Evolutionary conservation across 2,329 filamentous ascomycete genomes (phyloP), one percentile per base, ranked within the genome.

Genomic region (Tolypocladium endophyticum): DNA sequence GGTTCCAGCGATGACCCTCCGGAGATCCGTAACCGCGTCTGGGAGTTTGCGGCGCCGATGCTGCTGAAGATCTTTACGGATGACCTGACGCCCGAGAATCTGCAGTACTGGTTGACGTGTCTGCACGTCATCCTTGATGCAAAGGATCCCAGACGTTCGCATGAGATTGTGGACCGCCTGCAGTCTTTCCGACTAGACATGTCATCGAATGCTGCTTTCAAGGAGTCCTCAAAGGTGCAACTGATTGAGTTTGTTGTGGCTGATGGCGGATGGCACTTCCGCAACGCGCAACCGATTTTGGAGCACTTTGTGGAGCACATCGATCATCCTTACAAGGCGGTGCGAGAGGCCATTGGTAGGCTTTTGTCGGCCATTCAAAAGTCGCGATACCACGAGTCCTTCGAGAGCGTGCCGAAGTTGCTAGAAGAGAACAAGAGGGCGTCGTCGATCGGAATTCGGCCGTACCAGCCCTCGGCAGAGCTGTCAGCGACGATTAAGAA

Each of bases 321-420:
- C 47, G 92, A 99, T 70, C 94, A 99, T 72, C 94, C 94, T 0
- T 99, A 99, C 78, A 99, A 99, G 77, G 89, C 92, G 36, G 94
- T 99, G 7, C 88, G 94, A 61, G 94, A 99, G 74, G 87, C 93
- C 0, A 96, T 99, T 76, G 94, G 94, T 0, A 83, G 91, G 52
- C 93, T 93, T 0, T 84, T 99, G 61, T 88, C 90, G 4, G 88
- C 87, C 4, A 93, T 97, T 60, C 94, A 92, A 72, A 88, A 92
- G 63, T 96, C 92, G 11, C 83, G 92, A 30, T 96, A 99, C 72
- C 90, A 97, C 69, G 94, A 99, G 74, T 95, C 92, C 0, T 97
- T 96, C 73, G 85, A 87, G 63, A 87, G 91, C 68, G 88, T 99
- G 12, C 74, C 82, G 14, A 80, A 83, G 8, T 80, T 99, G 39